A percentile compares a stretch with the other conserved stretches of the same genome.
Conservation (phyloP, 306 rosid species). For the Macrotyloma uniflorum region DNA sequence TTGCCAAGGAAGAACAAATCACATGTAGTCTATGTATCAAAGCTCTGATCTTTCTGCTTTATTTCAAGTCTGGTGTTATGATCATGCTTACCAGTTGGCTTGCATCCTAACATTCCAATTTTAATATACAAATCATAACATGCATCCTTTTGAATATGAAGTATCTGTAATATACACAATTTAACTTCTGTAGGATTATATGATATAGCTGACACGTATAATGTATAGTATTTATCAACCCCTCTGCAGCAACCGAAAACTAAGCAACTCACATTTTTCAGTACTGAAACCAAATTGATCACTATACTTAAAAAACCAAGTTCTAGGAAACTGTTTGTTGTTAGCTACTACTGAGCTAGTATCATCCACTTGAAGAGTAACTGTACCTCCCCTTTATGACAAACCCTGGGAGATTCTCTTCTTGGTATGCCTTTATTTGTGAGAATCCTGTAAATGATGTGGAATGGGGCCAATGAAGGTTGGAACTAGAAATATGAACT, state of each 20-base stretch:
- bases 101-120: constrained; percentile 8
- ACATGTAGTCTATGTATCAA: constrained; percentile 8
- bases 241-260: not conserved
- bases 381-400: not conserved
- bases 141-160: not conserved
- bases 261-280: not conserved
- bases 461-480: too few species aligned
- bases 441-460: too few species aligned
- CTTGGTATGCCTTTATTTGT: too few species aligned
- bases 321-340: not conserved
- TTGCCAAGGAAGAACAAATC: too few species aligned
- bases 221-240: not conserved
- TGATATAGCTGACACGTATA: not conserved
- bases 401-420: not conserved
- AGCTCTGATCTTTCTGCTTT: too few species aligned
- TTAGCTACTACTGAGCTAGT: not conserved
- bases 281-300: constrained; percentile 5
- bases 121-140: not conserved
- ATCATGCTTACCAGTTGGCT: not conserved
- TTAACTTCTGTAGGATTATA: not conserved
- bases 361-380: not conserved
- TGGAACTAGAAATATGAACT: too few species aligned
- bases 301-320: not conserved
- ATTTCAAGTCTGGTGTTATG: too few species aligned
- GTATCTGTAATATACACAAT: not conserved